Evolutionary conservation across 2,329 filamentous ascomycete species (phyloP).

Genomic region (Neonectria hederae): DNA sequence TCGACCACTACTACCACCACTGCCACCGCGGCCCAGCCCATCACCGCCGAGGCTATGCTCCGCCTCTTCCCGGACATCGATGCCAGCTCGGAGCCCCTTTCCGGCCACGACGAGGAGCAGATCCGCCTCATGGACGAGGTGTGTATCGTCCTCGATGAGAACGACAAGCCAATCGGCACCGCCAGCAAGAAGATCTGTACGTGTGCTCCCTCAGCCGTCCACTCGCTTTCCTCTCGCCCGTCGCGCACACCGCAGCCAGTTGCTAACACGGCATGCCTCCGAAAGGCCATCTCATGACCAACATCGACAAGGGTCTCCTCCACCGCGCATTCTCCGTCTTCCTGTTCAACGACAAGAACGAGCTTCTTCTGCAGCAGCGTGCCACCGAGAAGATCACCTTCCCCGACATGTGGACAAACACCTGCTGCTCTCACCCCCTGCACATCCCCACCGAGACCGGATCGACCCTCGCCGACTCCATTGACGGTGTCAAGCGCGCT

Average conservation of each 20-base stretch:
- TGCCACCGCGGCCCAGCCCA: constrained; percentile 65
- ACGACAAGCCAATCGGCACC: constrained; percentile 92
- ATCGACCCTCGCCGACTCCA: constrained; percentile 78
- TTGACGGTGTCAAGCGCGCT: constrained; percentile 88
- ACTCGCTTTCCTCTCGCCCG: not conserved
- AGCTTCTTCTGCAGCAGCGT: constrained; percentile 93
- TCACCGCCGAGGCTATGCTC: constrained; percentile 87
- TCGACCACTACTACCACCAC: constrained; percentile 50
- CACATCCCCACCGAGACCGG: constrained; percentile 93
- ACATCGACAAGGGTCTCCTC: constrained; percentile 94
- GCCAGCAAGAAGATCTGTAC: constrained; percentile 97
- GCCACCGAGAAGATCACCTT: constrained; percentile 98
- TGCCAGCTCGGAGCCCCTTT: constrained; percentile 77
- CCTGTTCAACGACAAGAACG: constrained; percentile 93
- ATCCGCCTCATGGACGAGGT: constrained; percentile 98
- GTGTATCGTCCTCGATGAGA: constrained; percentile 94
- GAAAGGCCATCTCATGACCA: constrained; percentile 95
- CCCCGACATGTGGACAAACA: constrained; percentile 99
- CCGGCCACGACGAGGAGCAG: constrained; percentile 96
- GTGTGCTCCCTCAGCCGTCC: constrained; percentile 46
- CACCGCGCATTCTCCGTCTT: constrained; percentile 99
- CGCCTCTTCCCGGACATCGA: constrained; percentile 87
- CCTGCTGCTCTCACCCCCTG: constrained; percentile 97
- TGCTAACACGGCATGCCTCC: constrained; percentile 25
- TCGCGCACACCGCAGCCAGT: not conserved